Evolutionary conservation across 2,329 filamentous ascomycete genomes (phyloP).

Genomic region (Juglanconis oblonga): DNA sequence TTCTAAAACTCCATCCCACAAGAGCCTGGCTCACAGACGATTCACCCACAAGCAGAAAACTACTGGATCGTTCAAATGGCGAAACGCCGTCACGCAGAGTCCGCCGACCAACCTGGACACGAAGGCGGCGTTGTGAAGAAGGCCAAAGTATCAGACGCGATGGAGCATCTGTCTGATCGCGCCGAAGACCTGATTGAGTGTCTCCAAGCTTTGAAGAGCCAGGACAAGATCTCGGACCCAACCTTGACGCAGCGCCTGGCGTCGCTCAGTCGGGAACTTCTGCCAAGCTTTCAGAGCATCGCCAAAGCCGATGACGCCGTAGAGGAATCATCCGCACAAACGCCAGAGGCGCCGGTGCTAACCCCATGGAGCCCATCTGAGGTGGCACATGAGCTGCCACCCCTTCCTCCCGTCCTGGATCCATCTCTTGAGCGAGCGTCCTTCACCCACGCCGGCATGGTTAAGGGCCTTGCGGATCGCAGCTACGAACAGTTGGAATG

Average conservation of each 20-base stretch:
- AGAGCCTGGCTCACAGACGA: too few species aligned
- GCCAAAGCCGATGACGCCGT: neutral
- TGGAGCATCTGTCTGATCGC: conserved; percentile 30
- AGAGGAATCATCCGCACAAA: neutral
- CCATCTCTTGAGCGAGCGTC: conserved; percentile 57
- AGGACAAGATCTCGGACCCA: conserved; percentile 4
- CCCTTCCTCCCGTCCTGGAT: conserved; percentile 61
- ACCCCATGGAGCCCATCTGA: conserved; percentile 51
- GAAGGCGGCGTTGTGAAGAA: conserved; percentile 20
- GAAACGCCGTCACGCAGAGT: conserved; percentile 32
- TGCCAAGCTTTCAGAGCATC: conserved; percentile 13
- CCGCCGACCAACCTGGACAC: neutral
- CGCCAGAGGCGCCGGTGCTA: conserved; percentile 24
- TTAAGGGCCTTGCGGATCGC: conserved; percentile 33
- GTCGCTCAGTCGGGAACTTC: conserved; percentile 16
- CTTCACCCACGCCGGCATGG: conserved; percentile 63
- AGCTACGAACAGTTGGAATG: conserved; percentile 85
- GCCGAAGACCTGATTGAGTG: conserved; percentile 38
- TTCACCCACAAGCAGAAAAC: neutral
- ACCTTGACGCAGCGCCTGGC: conserved; percentile 22
- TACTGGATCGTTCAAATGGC: conserved; percentile 28
- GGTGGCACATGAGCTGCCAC: conserved; percentile 48
- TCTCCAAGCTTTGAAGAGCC: conserved; percentile 29
- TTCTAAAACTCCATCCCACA: too few species aligned
- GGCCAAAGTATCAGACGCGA: conserved; percentile 20